phyloP scores from a whole-genome alignment of 345 rosid species.

The Eucalyptus regnans region DNA sequence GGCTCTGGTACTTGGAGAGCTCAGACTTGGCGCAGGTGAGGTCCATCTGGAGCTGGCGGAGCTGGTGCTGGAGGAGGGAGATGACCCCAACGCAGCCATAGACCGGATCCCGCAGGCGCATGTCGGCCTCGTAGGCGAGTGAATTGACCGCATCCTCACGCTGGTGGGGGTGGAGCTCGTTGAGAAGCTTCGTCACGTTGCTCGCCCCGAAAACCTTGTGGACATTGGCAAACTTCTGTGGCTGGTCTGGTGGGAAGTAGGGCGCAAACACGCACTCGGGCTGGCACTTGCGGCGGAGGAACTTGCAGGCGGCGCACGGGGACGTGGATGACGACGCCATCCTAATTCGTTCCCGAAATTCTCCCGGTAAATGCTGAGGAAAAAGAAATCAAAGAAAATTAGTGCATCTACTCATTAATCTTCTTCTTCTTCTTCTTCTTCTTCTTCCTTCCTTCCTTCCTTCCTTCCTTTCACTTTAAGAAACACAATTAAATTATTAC shows the following conservation, averaged over 20 bases:
- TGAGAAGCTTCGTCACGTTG: constrained; percentile 15
- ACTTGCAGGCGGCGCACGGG: constrained; percentile 15
- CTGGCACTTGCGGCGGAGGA: constrained; percentile 14
- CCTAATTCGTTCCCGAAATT: background rate
- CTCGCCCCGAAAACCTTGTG: constrained; percentile 14
- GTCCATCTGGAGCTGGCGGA: constrained; percentile 15
- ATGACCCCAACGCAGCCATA: constrained; percentile 17
- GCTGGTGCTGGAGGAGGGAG: constrained; percentile 14
- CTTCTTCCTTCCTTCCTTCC: background rate
- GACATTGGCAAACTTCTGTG: constrained; percentile 10
- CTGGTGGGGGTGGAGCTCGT: constrained; percentile 15
- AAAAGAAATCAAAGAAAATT: background rate
- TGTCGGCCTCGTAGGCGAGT: constrained; percentile 12
- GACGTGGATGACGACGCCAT: constrained; percentile 10
- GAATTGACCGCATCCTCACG: constrained; percentile 14
- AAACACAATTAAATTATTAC: background rate
- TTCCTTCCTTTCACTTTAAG: background rate
- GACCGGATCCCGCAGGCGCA: constrained; percentile 11
- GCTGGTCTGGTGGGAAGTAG: constrained; percentile 16
- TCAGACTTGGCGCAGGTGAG: constrained; percentile 14
- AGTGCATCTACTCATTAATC: background rate
- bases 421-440: background rate
- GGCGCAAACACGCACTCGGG: constrained; percentile 17
- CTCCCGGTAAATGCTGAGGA: background rate
- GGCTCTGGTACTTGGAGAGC: constrained; percentile 12